Base-by-base conservation (phyloP, 2,329 filamentous ascomycete genomes). In the Lachnellula suecica region DNA sequence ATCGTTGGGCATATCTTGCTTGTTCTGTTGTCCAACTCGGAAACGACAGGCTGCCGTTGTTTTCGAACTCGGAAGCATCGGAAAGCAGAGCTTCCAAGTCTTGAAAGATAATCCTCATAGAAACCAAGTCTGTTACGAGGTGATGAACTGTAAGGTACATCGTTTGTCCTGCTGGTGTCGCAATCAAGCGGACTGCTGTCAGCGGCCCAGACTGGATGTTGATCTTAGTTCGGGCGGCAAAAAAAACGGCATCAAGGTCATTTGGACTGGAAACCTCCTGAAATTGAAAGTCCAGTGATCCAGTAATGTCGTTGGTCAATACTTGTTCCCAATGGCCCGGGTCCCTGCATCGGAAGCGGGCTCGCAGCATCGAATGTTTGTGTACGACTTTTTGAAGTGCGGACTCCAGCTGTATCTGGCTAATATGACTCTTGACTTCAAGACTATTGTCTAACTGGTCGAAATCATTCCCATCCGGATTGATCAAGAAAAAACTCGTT, bases 321-420 rank as follows among this genome's bases (percentile, higher is more conserved):
- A 52, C 50, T 47, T 72, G 70, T 23, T 55, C 57, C 71, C 70
- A 72, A 4, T 38, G 51, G 1, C 57, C 56, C 4, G 59, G 27
- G 13, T 13, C 27, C 13, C 7, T 13, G 27, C 13, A 31, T 7
- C 27, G 29, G 8, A 69, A 73, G 8, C 70, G 65, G 6, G 63
- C 70, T 29, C 70, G 63, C 4, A 73, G 57, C 67, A 72, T 71
- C 3, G 69, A 66, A 50, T 73, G 71, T 7, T 58, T 62, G 10
- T 53, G 50, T 0, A 70, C 64, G 9, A 73, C 50, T 1, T 62
- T 56, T 23, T 54, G 51, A 3, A 72, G 46, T 0, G 70, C 69
- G 10, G 47, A 31, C 25, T 27, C 31, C 17, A 53, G 22, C 11
- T 37, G 8, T 10, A 15, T n/a, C n/a, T 9, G 7, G 8, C 17